phyloP scores from a whole-genome alignment of 129 eudicot genomes.

The Dittrichia graveolens region DNA sequence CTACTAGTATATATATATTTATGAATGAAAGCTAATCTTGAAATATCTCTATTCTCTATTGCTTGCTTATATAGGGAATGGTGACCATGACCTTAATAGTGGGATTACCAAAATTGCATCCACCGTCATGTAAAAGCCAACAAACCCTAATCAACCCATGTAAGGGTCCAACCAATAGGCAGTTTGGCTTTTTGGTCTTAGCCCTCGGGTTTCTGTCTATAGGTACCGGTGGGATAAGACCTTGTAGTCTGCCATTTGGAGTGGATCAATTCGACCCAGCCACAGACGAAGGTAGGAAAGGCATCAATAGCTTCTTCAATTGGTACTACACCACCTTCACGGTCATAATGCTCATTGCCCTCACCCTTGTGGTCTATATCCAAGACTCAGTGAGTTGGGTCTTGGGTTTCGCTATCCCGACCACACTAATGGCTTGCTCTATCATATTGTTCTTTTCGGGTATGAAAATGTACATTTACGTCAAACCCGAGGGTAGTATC shows the following conservation, averaged over 20 bases:
- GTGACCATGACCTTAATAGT: conserved; percentile 63
- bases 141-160: conserved; percentile 45
- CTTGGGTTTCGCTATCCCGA: conserved; percentile 68
- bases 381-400: conserved; percentile 81
- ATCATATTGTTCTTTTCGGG: conserved; percentile 75
- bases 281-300: conserved; percentile 82
- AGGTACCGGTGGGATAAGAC: conserved; percentile 76
- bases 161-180: conserved; percentile 51
- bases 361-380: conserved; percentile 78
- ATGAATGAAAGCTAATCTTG: too few relatives aligned
- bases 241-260: conserved; percentile 91
- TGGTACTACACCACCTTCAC: conserved; percentile 93
- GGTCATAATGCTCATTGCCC: conserved; percentile 50
- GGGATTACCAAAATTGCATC: conserved; percentile 55
- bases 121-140: conserved; percentile 52
- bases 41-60: too few relatives aligned
- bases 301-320: conserved; percentile 86
- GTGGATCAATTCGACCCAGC: conserved; percentile 88
- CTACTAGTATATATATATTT: too few relatives aligned
- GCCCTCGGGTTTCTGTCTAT: conserved; percentile 53
- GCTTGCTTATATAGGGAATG: conserved; percentile 66
- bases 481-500: conserved; percentile 73
- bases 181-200: conserved; percentile 54
- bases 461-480: conserved; percentile 50
- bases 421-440: conserved; percentile 57